Base-by-base conservation (phyloP, 2,329 filamentous ascomycete genomes). In the Ceratocystis alfenasii region DNA sequence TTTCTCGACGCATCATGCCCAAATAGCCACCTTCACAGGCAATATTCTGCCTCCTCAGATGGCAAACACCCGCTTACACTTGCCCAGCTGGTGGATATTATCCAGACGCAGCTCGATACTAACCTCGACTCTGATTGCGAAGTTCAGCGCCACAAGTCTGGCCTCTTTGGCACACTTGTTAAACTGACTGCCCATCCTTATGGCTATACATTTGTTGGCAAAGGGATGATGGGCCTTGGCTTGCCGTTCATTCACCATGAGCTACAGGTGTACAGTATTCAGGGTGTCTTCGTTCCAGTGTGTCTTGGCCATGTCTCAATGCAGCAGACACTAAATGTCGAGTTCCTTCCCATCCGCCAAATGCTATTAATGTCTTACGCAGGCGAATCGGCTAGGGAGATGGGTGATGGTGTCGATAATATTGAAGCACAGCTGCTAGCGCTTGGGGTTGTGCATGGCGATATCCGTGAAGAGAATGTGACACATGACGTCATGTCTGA, bases 121-220 rank as follows among this genome's bases (percentile, higher is more conserved):
- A 33, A 36, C 10, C 57, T 28, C 25, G 5, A 36, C 28, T 60
- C 33, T 30, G 57, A 36, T 17, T 36, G 28, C 15, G 10, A 25
- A n/a, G 25, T 60, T 30, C 20, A n/a, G 10, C 28, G 17, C 20
- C 17, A 60, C 15, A 48, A 44, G 20, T 10, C 10, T 46, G 60
- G 41, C n/a, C n/a, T 25, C 12, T n/a, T 62, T 20, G 41, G 33
- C 41, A 22, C 33, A 2, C 36, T 62, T 8, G 22, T 62, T n/a
- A 62, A 62, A 20, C n/a, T 62, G 5, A 62, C 60, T 10, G 60
- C n/a, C 22, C 41, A 46, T 12, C 60, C 60, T 45, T 25, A 62
- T 28, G 33, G 41, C 28, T 62, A 62, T 28, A 62, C 60, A 48
- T 20, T 62, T 48, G 60, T 62, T 30, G 60, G 28, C 17, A 62